Conservation (phyloP, 441 rosid species). For the Macaranga tanarius region DNA sequence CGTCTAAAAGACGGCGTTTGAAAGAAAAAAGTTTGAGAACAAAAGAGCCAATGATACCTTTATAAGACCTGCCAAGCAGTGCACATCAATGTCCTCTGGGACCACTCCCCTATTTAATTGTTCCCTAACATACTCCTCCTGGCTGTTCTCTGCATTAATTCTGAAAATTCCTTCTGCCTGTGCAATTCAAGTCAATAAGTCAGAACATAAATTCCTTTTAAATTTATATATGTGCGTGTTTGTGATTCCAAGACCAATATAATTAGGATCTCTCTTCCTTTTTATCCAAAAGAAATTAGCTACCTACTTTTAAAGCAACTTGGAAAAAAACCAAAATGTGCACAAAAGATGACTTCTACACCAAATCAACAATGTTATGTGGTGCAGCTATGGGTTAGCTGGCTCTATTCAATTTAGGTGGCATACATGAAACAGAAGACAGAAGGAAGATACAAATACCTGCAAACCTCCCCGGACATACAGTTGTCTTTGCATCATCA, state of each 20-base stretch:
- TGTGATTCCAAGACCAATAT: constrained; percentile 7
- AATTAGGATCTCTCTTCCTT: neutral
- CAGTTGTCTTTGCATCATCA: constrained; percentile 74
- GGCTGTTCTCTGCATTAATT: constrained; percentile 78
- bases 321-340: neutral
- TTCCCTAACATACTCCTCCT: constrained; percentile 82
- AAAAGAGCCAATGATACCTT: constrained; percentile 44
- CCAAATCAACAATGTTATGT: neutral
- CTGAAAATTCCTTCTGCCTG: constrained; percentile 93
- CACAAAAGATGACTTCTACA: neutral
- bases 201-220: neutral
- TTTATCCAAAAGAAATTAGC: neutral
- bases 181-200: constrained; percentile 7
- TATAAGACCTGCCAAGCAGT: constrained; percentile 88
- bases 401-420: neutral
- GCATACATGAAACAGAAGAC: neutral
- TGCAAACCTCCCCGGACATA: constrained; percentile 82
- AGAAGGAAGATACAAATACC: constrained; percentile 34
- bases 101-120: constrained; percentile 69
- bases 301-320: neutral
- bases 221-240: neutral
- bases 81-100: constrained; percentile 68
- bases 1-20: neutral
- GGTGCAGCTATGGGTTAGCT: neutral
- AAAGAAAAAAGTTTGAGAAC: neutral